Conservation (phyloP, 2,329 filamentous ascomycete genomes). For the Penicillium olsonii region DNA sequence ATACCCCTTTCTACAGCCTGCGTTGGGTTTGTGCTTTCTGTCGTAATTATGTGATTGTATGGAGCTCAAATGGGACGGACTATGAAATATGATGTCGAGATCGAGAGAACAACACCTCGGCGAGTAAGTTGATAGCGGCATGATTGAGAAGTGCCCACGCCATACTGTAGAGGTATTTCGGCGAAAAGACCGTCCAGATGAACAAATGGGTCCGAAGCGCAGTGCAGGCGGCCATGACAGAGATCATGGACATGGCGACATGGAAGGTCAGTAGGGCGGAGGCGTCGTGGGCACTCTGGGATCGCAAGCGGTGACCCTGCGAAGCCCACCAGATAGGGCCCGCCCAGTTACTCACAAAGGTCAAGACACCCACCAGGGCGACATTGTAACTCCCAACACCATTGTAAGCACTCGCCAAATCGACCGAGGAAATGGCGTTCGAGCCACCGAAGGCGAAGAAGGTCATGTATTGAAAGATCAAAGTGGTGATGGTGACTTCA, state of each 20-base stretch:
- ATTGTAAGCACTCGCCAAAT: slow-evolving; percentile 93
- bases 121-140: slow-evolving; percentile 68
- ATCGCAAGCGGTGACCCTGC: slow-evolving; percentile 49
- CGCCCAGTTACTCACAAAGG: slow-evolving; percentile 89
- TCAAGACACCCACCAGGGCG: slow-evolving; percentile 75
- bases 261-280: slow-evolving; percentile 70
- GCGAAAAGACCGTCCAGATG: slow-evolving; percentile 98
- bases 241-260: slow-evolving; percentile 62
- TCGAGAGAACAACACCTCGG: slow-evolving; percentile 40
- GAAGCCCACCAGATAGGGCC: slow-evolving; percentile 85
- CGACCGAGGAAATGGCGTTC: slow-evolving; percentile 94
- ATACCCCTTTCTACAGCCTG: neutral
- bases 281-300: slow-evolving; percentile 42
- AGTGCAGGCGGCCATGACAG: slow-evolving; percentile 88
- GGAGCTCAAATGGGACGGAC: neutral
- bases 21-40: neutral
- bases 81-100: slow-evolving; percentile 1
- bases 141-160: slow-evolving; percentile 87
- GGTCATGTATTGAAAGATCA: slow-evolving; percentile 76
- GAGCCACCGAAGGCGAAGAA: slow-evolving; percentile 92
- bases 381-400: slow-evolving; percentile 81
- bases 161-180: slow-evolving; percentile 91
- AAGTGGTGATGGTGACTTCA: slow-evolving; percentile 67
- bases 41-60: neutral
- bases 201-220: slow-evolving; percentile 85